A percentile compares a stretch with the other conserved stretches of the same genome.
phyloP scores from a whole-genome alignment of 169 alveolate genomes.

The Plasmodium coatneyi region DNA sequence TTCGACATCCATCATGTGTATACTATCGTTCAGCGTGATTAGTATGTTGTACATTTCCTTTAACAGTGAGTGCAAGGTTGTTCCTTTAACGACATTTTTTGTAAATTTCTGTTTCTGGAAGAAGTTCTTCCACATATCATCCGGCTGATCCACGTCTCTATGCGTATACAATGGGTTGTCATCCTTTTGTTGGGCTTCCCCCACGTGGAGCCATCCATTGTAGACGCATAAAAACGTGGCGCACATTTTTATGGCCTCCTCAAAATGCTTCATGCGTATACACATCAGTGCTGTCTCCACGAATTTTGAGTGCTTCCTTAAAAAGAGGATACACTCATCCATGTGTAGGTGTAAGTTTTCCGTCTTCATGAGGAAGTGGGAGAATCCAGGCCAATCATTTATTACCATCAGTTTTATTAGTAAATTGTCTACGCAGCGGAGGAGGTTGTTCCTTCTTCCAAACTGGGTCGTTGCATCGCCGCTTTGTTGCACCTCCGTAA shows the following conservation, averaged over 20 bases:
- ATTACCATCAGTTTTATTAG: constrained; percentile 14
- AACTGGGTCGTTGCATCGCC: background rate
- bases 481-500: background rate
- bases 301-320: constrained; percentile 2
- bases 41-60: constrained; percentile 43
- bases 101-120: background rate
- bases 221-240: constrained; percentile 11
- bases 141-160: background rate
- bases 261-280: constrained; percentile 31
- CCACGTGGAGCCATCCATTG: background rate
- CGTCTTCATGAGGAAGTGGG: constrained; percentile 17
- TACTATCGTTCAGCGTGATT: constrained; percentile 20
- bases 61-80: constrained; percentile 1
- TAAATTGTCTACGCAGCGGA: background rate
- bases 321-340: constrained; percentile 30
- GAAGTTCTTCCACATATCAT: background rate
- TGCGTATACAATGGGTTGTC: background rate
- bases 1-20: constrained; percentile 24
- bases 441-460: background rate
- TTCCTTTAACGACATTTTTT: background rate
- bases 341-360: background rate
- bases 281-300: constrained; percentile 6
- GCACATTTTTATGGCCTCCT: constrained; percentile 48
- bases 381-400: background rate
- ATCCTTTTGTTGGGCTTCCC: background rate